These are phyloP conservation scores for Rhizopogon roseolus DNA, from an alignment of 768 basidiomycete species.

Conservation along the genomic window DNA sequence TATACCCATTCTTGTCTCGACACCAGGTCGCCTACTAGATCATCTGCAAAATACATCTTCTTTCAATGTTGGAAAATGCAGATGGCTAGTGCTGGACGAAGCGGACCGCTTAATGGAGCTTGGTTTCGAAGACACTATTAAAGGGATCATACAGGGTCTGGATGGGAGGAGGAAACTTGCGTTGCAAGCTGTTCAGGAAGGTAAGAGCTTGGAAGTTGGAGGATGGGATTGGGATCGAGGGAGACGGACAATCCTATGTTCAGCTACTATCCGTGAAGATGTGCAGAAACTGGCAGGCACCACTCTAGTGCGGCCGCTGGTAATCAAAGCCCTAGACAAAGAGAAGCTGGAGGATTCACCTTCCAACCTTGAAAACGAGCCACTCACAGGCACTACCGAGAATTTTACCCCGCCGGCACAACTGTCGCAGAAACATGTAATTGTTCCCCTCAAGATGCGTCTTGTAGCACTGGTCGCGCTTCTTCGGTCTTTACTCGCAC, in stretches of 20 bases:
- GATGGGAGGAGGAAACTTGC: constrained; percentile 81
- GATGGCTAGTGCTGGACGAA: constrained; percentile 96
- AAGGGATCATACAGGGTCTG: constrained; percentile 80
- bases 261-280: constrained; percentile 93
- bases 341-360: constrained; percentile 24
- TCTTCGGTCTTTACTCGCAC: constrained; percentile 72
- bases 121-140: constrained; percentile 94
- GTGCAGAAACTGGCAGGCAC: constrained; percentile 91
- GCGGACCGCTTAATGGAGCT: constrained; percentile 97
- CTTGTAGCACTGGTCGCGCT: constrained; percentile 87
- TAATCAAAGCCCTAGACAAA: constrained; percentile 71
- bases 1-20: constrained; percentile 90
- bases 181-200: constrained; percentile 57
- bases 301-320: constrained; percentile 70
- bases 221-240: constrained; percentile 80
- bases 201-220: constrained; percentile 67
- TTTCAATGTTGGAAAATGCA: constrained; percentile 88
- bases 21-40: constrained; percentile 91
- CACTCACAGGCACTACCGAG: constrained; percentile 26
- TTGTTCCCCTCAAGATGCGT: constrained; percentile 91
- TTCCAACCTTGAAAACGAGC: constrained; percentile 17
- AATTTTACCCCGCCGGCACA: constrained; percentile 94
- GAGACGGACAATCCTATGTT: constrained; percentile 88
- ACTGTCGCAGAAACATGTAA: constrained; percentile 83
- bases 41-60: constrained; percentile 94